Evolutionary conservation across 176 grass and related monocot species (phyloP).

Genomic region (Saccharum spontaneum): DNA sequence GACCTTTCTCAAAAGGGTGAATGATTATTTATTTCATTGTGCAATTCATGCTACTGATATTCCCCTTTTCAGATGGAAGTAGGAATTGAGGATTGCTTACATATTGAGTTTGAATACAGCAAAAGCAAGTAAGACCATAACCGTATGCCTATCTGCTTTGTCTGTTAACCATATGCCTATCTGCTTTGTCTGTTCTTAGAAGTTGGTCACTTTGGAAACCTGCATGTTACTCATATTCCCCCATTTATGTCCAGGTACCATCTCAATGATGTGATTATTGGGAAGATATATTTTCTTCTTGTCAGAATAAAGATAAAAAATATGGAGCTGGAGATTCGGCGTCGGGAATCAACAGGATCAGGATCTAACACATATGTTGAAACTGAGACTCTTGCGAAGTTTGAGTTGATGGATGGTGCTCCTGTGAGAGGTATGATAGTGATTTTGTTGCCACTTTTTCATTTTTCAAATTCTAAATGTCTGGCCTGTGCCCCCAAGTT

Average conservation of each 20-base stretch:
- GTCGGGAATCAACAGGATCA: slow-evolving; percentile 89
- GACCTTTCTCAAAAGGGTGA: background rate
- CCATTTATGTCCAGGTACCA: slow-evolving; percentile 69
- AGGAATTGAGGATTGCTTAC: slow-evolving; percentile 91
- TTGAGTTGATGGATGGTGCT: slow-evolving; percentile 99
- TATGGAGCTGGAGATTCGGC: slow-evolving; percentile 87
- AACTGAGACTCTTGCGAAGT: slow-evolving; percentile 99
- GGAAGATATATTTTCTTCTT: slow-evolving; percentile 98
- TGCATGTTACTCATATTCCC: background rate
- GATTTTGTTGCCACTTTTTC: background rate
- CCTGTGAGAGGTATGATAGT: slow-evolving; percentile 79
- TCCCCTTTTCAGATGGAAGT: slow-evolving; percentile 78
- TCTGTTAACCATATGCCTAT: background rate
- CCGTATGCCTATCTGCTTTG: background rate
- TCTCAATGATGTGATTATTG: slow-evolving; percentile 88
- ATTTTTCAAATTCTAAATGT: slow-evolving; percentile 2
- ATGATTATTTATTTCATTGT: background rate
- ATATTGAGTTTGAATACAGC: slow-evolving; percentile 94
- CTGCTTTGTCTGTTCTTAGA: background rate
- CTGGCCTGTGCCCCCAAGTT: background rate
- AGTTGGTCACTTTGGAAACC: background rate
- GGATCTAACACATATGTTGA: slow-evolving; percentile 98
- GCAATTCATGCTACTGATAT: background rate
- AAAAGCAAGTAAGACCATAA: slow-evolving; percentile 78
- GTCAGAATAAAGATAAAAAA: slow-evolving; percentile 99